Conservation (phyloP, 208 protist genomes). For the Phytomonas serpens region DNA sequence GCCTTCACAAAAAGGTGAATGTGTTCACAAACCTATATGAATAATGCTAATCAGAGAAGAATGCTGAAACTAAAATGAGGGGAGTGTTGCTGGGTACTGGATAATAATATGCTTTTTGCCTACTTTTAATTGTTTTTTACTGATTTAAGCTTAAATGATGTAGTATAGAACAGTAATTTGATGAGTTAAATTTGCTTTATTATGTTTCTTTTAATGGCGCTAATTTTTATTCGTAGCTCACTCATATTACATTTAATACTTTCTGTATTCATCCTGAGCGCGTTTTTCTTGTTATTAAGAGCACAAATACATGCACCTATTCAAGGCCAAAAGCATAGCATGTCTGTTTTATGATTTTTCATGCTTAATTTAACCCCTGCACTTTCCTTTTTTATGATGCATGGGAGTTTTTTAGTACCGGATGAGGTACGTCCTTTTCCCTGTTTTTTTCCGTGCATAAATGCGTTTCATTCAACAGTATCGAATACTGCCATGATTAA, state of each 20-base stretch:
- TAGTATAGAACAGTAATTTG: constrained; percentile 7
- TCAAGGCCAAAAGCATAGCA: not conserved
- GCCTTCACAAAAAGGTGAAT: not conserved
- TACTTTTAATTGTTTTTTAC: constrained; percentile 8
- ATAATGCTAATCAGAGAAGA: not conserved
- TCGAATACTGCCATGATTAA: not conserved
- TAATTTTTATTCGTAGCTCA: constrained; percentile 11
- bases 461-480: not conserved
- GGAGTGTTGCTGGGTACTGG: not conserved
- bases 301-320: not conserved
- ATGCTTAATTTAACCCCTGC: not conserved
- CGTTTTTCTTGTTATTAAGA: not conserved
- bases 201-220: constrained; percentile 4
- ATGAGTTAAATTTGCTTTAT: constrained; percentile 4
- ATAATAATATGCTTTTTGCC: constrained; percentile 8
- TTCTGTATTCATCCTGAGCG: not conserved
- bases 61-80: constrained; percentile 3
- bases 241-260: not conserved
- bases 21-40: not conserved
- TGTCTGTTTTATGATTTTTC: not conserved
- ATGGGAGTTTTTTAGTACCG: not conserved
- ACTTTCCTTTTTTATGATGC: not conserved
- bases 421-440: not conserved
- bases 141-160: constrained; percentile 11
- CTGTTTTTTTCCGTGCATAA: constrained; percentile 8